Conservation (phyloP, 495 filamentous ascomycete genomes). For the Melanomma pulvis-pyrius region DNA sequence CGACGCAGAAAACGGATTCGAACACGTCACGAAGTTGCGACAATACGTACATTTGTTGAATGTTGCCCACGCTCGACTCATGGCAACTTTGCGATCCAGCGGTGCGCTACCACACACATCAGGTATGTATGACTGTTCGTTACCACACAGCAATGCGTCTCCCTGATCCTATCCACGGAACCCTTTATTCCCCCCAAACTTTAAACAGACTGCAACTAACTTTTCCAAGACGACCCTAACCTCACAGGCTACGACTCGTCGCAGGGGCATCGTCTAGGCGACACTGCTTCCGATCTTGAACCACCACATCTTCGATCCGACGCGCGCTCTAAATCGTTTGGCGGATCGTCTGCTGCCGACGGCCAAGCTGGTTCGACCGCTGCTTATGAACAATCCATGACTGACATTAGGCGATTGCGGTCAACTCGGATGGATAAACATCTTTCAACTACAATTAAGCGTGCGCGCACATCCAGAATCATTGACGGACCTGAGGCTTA, state of each 20-base stretch:
- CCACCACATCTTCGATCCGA: conserved; percentile 62
- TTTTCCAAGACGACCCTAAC: conserved; percentile 68
- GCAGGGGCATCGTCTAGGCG: conserved; percentile 60
- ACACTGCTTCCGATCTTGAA: conserved; percentile 46
- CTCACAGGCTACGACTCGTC: conserved; percentile 66
- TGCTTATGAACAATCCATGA: conserved; percentile 93
- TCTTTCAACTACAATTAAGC: conserved; percentile 86
- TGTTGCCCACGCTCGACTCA: conserved; percentile 86
- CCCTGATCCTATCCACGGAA: not conserved
- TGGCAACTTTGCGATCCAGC: conserved; percentile 80
- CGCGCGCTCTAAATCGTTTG: conserved; percentile 73
- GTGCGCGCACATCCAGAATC: conserved; percentile 85
- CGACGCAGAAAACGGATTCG: conserved; percentile 59
- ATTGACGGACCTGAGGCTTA: conserved; percentile 87
- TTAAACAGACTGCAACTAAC: conserved; percentile 25
- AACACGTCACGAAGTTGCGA: conserved; percentile 75
- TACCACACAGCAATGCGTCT: not conserved
- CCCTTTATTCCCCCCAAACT: not conserved
- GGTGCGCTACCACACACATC: conserved; percentile 77
- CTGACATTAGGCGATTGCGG: conserved; percentile 86
- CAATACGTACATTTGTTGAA: conserved; percentile 92
- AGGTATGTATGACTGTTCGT: conserved; percentile 50
- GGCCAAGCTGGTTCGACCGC: conserved; percentile 61
- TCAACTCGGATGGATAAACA: conserved; percentile 94
- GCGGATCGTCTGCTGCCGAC: conserved; percentile 52